Percentiles rank a stretch among this genome's conserved stretches.
Evolutionary conservation across 2,329 filamentous ascomycete species (phyloP).

Genomic region (Calonectria henricotiae): DNA sequence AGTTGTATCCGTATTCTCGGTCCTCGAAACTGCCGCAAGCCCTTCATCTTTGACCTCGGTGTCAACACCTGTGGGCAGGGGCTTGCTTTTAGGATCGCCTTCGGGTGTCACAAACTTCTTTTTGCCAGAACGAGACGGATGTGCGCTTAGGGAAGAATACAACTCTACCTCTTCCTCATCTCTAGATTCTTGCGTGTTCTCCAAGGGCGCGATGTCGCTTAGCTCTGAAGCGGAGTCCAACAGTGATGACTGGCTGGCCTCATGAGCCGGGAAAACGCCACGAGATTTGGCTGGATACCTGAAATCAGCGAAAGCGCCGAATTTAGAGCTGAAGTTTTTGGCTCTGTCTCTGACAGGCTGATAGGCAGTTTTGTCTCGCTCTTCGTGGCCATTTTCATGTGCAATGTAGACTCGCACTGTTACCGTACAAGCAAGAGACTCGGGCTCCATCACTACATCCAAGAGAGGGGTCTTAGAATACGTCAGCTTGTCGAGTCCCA

Average conservation of each 20-base stretch:
- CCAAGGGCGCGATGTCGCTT: not conserved
- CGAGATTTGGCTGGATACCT: constrained; percentile 41
- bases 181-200: not conserved
- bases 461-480: constrained; percentile 42
- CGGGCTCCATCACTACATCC: constrained; percentile 37
- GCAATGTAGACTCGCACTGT: constrained; percentile 44
- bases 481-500: constrained; percentile 50
- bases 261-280: constrained; percentile 17
- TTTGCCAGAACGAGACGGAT: not conserved
- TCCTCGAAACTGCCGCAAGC: not conserved
- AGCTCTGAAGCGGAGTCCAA: not conserved
- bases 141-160: not conserved
- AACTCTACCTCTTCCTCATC: not conserved
- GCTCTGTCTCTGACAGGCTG: not conserved
- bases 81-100: not conserved
- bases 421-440: constrained; percentile 41
- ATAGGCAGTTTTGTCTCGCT: constrained; percentile 38
- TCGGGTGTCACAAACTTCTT: not conserved
- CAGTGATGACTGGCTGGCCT: not conserved
- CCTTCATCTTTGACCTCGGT: too few species aligned
- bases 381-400: constrained; percentile 27
- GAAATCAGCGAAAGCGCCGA: constrained; percentile 41
- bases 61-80: not conserved
- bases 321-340: constrained; percentile 22
- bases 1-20: not conserved